Percentiles rank a stretch among this genome's conserved stretches.
These are phyloP conservation scores for Drosera capensis DNA, from an alignment of 148 eudicot genomes.

Conservation along the genomic window DNA sequence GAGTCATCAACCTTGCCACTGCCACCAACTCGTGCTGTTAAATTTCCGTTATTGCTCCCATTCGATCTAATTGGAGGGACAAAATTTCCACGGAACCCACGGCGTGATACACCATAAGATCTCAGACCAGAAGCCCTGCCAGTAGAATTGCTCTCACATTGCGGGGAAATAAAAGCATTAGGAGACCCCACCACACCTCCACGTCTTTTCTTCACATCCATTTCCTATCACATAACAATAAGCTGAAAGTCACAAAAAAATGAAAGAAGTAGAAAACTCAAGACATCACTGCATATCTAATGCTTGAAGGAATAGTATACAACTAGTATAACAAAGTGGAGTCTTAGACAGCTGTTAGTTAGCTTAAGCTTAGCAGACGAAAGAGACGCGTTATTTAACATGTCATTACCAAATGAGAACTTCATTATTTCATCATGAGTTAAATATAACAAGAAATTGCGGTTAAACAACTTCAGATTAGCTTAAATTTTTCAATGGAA, in stretches of 20 bases:
- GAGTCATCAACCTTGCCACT: conserved; percentile 73
- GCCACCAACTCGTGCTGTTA: conserved; percentile 55
- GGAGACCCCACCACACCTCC: conserved; percentile 56
- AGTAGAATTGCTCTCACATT: conserved; percentile 35
- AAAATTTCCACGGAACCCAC: conserved; percentile 95
- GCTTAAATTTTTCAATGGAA: neutral
- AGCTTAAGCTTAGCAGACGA: no score
- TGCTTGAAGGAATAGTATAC: no score
- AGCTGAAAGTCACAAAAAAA: conserved; percentile 5
- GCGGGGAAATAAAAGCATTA: conserved; percentile 50
- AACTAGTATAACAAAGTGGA: no score
- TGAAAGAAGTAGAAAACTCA: neutral
- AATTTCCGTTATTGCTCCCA: conserved; percentile 46
- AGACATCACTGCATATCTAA: no score
- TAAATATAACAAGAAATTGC: neutral
- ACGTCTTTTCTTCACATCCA: conserved; percentile 74
- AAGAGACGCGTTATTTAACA: no score
- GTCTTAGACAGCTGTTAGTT: no score
- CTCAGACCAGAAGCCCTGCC: conserved; percentile 43
- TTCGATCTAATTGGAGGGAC: conserved; percentile 84
- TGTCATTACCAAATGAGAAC: neutral
- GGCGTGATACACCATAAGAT: conserved; percentile 75
- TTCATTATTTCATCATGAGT: neutral
- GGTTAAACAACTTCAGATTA: neutral
- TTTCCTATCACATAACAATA: conserved; percentile 34